These are phyloP conservation scores for Phytophthora constricta DNA, from an alignment of 352 stramenopile genomes.

Conservation along the genomic window DNA sequence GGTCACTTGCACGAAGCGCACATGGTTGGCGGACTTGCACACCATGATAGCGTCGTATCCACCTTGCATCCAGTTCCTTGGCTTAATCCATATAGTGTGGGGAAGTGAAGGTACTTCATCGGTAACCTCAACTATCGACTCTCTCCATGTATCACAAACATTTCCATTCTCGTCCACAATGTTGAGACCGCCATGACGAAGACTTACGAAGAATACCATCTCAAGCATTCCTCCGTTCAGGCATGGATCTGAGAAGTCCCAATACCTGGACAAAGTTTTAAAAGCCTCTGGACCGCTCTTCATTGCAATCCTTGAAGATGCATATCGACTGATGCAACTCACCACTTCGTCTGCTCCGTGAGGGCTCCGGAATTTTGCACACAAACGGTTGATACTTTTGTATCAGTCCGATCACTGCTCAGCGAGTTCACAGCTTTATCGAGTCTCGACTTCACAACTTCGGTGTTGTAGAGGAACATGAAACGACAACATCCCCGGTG, in stretches of 20 bases:
- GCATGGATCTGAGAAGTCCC: conserved; percentile 20
- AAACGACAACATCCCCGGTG: conserved; percentile 15
- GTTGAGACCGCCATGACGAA: conserved; percentile 24
- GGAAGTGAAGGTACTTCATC: conserved; percentile 17
- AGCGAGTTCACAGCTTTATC: neutral
- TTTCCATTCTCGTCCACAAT: conserved; percentile 14
- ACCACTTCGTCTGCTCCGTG: neutral
- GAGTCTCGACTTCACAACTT: neutral
- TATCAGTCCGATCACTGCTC: too few relatives aligned
- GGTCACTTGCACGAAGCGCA: conserved; percentile 34
- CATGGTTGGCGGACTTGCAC: conserved; percentile 11
- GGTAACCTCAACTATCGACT: conserved; percentile 4
- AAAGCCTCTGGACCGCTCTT: conserved; percentile 19
- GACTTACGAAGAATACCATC: conserved; percentile 29
- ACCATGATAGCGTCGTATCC: conserved; percentile 36
- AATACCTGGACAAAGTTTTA: conserved; percentile 30
- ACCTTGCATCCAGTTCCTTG: conserved; percentile 26
- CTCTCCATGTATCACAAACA: neutral
- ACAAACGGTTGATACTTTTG: neutral
- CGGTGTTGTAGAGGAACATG: conserved; percentile 7
- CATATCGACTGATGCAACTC: conserved; percentile 12
- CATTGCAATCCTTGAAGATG: conserved; percentile 15
- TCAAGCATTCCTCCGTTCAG: conserved; percentile 28
- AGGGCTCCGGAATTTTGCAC: neutral
- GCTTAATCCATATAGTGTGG: conserved; percentile 26